Base-by-base conservation (phyloP, 1,284 basidiomycete species). In the Ustilago xerochloae region DNA sequence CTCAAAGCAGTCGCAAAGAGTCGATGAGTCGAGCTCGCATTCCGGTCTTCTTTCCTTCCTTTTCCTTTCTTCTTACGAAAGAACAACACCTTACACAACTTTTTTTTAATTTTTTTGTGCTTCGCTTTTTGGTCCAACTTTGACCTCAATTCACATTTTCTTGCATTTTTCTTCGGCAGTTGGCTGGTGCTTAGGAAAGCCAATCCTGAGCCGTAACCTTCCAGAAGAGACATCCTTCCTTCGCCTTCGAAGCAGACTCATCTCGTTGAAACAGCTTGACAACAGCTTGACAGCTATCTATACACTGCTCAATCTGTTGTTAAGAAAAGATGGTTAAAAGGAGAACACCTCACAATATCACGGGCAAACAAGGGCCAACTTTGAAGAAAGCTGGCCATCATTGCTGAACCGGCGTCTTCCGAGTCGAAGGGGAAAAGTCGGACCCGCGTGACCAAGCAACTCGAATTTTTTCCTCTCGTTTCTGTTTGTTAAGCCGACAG, bases 331-430 rank as follows among this genome's bases (percentile, higher is more conserved):
- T n/a, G n/a, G n/a, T n/a, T n/a, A n/a, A n/a, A n/a, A n/a, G n/a
- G n/a, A n/a, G n/a, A n/a, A 33, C 32, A 33, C 32, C 32, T 33
- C 10, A 33, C n/a, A n/a, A n/a, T n/a, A n/a, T n/a, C n/a, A n/a
- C 35, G 5, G 35, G 35, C 15, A 36, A 36, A 36, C 15, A n/a
- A 36, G 15, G 18, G 35, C 35, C 35, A 36, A n/a, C 35, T 36
- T 39, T 26, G 38, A 48, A 28, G 15, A 13, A 47, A 35, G 20
- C 12, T 13, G 16, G 3, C 6, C 3, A 18, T 6, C 38, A 20
- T 39, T 20, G 32, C 38, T 20, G 24, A 52, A 28, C 64, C 58
- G 64, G 57, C 36, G 49, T 58, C 41, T 52, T 56, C 58, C 64
- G 64, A 61, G 30, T 60, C n/a, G n/a, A 47, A 36, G 32, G 30